phyloP scores from a whole-genome alignment of 306 rosid species.

The Castanea mollissima region DNA sequence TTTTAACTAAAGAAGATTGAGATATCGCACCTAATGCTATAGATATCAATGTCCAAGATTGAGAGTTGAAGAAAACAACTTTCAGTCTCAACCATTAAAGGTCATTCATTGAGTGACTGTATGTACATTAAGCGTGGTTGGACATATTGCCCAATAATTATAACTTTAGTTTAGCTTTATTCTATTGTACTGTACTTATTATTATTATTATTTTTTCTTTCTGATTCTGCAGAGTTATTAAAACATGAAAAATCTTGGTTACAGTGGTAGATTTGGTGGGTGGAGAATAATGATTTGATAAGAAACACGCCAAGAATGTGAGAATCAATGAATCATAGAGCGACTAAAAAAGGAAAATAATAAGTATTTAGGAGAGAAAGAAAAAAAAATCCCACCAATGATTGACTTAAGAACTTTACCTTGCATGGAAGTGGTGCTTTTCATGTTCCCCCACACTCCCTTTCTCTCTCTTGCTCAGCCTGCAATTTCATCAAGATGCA shows the following conservation, averaged over 20 bases:
- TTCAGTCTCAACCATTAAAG: neutral
- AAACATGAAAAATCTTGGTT: neutral
- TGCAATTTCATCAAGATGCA: slow-evolving; percentile 26
- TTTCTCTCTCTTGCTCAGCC: slow-evolving; percentile 11
- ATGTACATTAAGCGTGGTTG: neutral
- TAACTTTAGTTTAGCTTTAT: neutral
- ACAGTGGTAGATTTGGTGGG: slow-evolving; percentile 30
- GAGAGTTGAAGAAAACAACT: too few relatives aligned
- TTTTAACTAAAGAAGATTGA: neutral
- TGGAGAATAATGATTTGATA: slow-evolving; percentile 33
- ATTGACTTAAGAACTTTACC: slow-evolving; percentile 39
- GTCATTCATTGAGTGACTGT: neutral
- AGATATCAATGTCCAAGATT: too few relatives aligned
- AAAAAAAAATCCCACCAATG: slow-evolving; percentile 28
- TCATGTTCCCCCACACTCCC: slow-evolving; percentile 18
- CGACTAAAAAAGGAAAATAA: slow-evolving; percentile 31
- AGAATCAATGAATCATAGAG: slow-evolving; percentile 27
- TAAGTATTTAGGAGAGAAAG: slow-evolving; percentile 6
- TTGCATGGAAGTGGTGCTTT: slow-evolving; percentile 32
- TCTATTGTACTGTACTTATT: neutral
- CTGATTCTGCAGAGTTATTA: neutral
- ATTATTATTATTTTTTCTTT: neutral
- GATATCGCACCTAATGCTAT: too few relatives aligned
- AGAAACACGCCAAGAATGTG: neutral
- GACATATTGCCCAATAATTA: neutral